Percentiles rank a stretch among this genome's conserved stretches.
Evolutionary conservation across 2,329 filamentous ascomycete genomes (phyloP).

Genomic region (Penicillium sclerotigenum): DNA sequence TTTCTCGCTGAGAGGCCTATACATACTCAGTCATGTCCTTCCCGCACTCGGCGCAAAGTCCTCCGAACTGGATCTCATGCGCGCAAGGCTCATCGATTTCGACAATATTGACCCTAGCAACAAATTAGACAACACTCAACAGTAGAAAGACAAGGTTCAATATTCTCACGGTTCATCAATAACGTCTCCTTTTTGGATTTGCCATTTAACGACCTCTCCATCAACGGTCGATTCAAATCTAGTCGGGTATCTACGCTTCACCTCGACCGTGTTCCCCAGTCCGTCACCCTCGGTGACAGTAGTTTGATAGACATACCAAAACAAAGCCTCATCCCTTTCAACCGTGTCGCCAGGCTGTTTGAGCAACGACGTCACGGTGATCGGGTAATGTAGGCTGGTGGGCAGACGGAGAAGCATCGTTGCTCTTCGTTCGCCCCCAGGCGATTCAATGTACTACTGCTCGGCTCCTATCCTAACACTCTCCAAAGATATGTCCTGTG

Average conservation of each 20-base stretch:
- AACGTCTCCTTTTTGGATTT: slow-evolving; percentile 53
- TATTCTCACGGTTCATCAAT: slow-evolving; percentile 42
- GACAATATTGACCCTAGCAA: slow-evolving; percentile 54
- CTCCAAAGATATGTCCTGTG: not conserved
- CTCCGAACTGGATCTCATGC: slow-evolving; percentile 86
- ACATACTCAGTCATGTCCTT: slow-evolving; percentile 86
- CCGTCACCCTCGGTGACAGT: slow-evolving; percentile 64
- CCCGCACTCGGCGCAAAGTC: slow-evolving; percentile 87
- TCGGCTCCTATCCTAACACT: not conserved
- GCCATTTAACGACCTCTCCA: slow-evolving; percentile 74
- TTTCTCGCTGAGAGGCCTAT: not conserved
- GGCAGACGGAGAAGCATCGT: slow-evolving; percentile 50
- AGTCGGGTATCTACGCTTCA: slow-evolving; percentile 67
- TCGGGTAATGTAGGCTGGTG: slow-evolving; percentile 76
- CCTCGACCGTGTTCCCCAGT: slow-evolving; percentile 69
- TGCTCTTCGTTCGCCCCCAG: slow-evolving; percentile 18
- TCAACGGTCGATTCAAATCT: slow-evolving; percentile 82
- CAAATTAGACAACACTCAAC: slow-evolving; percentile 9
- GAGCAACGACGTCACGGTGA: slow-evolving; percentile 82
- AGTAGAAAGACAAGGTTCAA: not conserved
- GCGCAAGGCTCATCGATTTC: slow-evolving; percentile 87
- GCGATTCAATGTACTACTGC: slow-evolving; percentile 4
- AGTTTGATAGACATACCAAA: slow-evolving; percentile 84
- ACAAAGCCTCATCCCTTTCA: slow-evolving; percentile 70
- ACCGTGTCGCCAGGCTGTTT: slow-evolving; percentile 73